Conservation (phyloP, 371 early-diverging fungal genomes). For the Mucor piriformis region DNA sequence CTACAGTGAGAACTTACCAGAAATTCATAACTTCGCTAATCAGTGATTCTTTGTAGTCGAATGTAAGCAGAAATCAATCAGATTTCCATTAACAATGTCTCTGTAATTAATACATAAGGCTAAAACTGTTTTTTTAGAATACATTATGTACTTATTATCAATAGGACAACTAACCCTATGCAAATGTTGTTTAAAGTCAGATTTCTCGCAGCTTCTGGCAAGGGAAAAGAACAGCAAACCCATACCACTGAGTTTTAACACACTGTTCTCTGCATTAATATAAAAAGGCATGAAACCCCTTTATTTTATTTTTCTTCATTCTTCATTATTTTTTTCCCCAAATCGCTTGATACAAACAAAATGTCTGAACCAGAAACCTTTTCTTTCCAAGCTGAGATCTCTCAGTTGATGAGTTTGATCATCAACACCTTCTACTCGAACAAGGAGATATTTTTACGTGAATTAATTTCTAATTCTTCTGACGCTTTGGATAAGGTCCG, state of each 20-base stretch:
- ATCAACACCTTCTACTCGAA: slow-evolving; percentile 60
- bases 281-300: slow-evolving; percentile 8
- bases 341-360: slow-evolving; percentile 5
- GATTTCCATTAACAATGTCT: no score
- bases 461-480: slow-evolving; percentile 85
- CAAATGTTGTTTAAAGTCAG: not conserved
- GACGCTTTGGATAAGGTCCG: slow-evolving; percentile 92
- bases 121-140: no score
- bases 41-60: no score
- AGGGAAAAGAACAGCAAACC: not conserved
- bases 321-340: not conserved
- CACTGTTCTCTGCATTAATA: not conserved
- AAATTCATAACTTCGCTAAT: no score
- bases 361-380: slow-evolving; percentile 65
- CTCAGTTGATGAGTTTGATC: slow-evolving; percentile 94
- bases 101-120: no score
- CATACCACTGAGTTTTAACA: not conserved
- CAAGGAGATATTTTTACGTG: slow-evolving; percentile 85
- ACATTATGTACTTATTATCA: no score
- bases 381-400: slow-evolving; percentile 93
- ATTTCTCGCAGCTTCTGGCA: not conserved
- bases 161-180: no score
- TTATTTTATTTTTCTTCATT: not conserved
- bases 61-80: no score
- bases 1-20: no score